phyloP scores from a whole-genome alignment of 2,329 filamentous ascomycete genomes.

The Pseudocercospora cruenta region DNA sequence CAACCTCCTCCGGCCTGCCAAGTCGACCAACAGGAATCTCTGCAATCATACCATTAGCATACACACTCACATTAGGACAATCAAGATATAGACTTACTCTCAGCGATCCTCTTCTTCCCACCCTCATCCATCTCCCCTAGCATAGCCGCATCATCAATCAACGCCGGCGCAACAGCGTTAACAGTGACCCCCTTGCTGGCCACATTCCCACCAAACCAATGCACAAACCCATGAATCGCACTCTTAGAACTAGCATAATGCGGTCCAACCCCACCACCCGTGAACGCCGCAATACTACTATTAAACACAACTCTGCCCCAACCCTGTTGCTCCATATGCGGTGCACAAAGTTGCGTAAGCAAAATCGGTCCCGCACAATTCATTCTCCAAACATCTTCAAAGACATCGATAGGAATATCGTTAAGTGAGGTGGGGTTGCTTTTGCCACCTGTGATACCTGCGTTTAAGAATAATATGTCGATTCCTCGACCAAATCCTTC shows the following conservation, averaged over 20 bases:
- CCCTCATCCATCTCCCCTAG: slow-evolving; percentile 40
- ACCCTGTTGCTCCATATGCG: slow-evolving; percentile 41
- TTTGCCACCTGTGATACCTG: slow-evolving; percentile 36
- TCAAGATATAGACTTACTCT: slow-evolving; percentile 34
- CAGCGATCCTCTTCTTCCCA: slow-evolving; percentile 35
- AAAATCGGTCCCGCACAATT: slow-evolving; percentile 44
- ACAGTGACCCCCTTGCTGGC: slow-evolving; percentile 51
- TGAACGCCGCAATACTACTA: slow-evolving; percentile 45
- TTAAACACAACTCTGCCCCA: slow-evolving; percentile 46
- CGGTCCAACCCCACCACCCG: slow-evolving; percentile 46
- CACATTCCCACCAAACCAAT: slow-evolving; percentile 50
- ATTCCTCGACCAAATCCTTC: slow-evolving; percentile 38
- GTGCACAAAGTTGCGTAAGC: slow-evolving; percentile 45
- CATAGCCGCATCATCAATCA: slow-evolving; percentile 50
- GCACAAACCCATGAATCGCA: slow-evolving; percentile 52
- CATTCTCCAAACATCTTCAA: slow-evolving; percentile 44
- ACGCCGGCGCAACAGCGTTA: slow-evolving; percentile 54
- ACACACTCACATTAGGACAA: background rate
- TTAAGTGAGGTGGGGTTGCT: slow-evolving; percentile 35
- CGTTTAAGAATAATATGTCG: slow-evolving; percentile 49
- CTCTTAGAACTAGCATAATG: slow-evolving; percentile 49
- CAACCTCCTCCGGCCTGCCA: slow-evolving; percentile 51
- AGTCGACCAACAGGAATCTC: slow-evolving; percentile 51
- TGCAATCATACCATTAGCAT: slow-evolving; percentile 21
- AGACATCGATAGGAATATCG: slow-evolving; percentile 41